Percentiles rank a stretch among this genome's conserved stretches.
These are phyloP conservation scores for Blepharisma japonicum DNA, from an alignment of 73 alveolate species.

Conservation along the genomic window DNA sequence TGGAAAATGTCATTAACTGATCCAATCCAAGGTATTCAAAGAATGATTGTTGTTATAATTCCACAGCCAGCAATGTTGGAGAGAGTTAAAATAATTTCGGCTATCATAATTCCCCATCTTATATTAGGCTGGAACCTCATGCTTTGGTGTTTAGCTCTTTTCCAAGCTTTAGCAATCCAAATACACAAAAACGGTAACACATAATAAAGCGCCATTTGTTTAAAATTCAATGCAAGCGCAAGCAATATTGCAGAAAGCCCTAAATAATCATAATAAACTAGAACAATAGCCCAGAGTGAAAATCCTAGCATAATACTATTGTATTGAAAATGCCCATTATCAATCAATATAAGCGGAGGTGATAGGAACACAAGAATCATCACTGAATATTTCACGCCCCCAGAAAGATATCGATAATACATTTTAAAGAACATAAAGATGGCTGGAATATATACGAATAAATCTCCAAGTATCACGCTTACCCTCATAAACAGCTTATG, in stretches of 20 bases:
- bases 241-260: conserved; percentile 52
- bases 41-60: conserved; percentile 26
- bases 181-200: conserved; percentile 70
- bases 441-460: conserved; percentile 47
- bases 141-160: not conserved
- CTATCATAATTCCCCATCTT: not conserved
- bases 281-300: not conserved
- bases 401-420: conserved; percentile 31
- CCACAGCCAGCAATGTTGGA: conserved; percentile 39
- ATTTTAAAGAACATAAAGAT: conserved; percentile 33
- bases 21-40: conserved; percentile 47
- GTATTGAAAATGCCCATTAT: conserved; percentile 96
- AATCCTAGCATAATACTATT: conserved; percentile 61
- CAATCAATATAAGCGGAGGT: conserved; percentile 84
- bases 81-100: not conserved
- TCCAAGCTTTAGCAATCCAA: conserved; percentile 12
- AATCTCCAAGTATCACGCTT: conserved; percentile 40
- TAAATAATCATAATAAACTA: not conserved
- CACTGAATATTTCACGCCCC: conserved; percentile 38
- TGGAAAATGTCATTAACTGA: conserved; percentile 1
- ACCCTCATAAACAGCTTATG: conserved; percentile 47
- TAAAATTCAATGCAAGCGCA: conserved; percentile 78
- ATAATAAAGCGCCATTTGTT: conserved; percentile 88
- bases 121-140: not conserved
- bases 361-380: conserved; percentile 44